Evolutionary conservation across 139 green algal species (phyloP).

Genomic region (Tetraselmis chui): DNA sequence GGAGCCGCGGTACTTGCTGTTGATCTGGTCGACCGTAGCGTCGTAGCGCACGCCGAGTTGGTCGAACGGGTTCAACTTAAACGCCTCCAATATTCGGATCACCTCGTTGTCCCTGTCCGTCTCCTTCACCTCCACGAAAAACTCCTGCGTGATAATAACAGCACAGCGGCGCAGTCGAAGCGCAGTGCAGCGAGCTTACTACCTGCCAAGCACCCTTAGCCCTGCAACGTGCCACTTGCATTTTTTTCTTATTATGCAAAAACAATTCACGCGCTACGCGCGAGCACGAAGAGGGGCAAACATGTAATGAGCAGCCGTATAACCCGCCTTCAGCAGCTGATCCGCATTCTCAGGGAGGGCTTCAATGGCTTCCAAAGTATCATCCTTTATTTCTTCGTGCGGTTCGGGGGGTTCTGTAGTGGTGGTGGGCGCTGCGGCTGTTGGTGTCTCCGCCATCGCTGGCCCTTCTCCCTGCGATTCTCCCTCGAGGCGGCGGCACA

Average conservation of each 20-base stretch:
- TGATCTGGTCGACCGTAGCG: constrained; percentile 68
- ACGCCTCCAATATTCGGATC: constrained; percentile 79
- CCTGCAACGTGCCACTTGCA: background rate
- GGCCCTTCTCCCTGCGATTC: too few relatives aligned
- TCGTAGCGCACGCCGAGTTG: constrained; percentile 82
- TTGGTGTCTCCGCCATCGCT: too few relatives aligned
- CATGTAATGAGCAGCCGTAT: too few relatives aligned
- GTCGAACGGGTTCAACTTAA: constrained; percentile 97
- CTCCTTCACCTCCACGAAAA: constrained; percentile 82
- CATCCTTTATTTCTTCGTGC: too few relatives aligned
- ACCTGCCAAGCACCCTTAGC: background rate
- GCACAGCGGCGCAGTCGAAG: background rate
- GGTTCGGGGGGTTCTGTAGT: too few relatives aligned
- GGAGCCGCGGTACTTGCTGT: constrained; percentile 80
- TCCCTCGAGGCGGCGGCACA: too few relatives aligned
- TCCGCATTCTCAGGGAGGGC: constrained; percentile 6
- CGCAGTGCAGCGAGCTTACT: background rate
- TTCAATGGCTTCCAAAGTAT: background rate
- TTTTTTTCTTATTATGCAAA: constrained; percentile 11
- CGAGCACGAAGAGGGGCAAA: too few relatives aligned
- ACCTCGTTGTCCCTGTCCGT: constrained; percentile 91
- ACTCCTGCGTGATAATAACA: constrained; percentile 40
- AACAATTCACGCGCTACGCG: background rate
- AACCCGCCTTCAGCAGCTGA: constrained; percentile 1
- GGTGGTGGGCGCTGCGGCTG: too few relatives aligned